Base-by-base conservation (phyloP, 2,329 filamentous ascomycete genomes). In the Geosmithia morbida region DNA sequence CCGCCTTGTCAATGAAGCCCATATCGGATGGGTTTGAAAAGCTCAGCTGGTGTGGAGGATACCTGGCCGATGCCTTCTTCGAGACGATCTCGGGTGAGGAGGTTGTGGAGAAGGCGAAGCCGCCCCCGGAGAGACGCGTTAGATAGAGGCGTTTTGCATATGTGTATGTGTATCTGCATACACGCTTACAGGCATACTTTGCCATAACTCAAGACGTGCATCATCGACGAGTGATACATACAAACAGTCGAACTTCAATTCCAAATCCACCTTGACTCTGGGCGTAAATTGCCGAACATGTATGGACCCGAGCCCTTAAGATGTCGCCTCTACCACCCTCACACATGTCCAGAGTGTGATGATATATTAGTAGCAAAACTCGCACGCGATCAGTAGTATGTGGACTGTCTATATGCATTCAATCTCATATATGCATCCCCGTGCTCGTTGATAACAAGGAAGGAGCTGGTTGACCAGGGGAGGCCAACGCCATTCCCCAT, bases 41-140 rank as follows among this genome's bases (percentile, higher is more conserved):
- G 48, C 49, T 59, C 13, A 60, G 56, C 40, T 64, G 59, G 48
- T 59, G 59, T 17, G 62, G 62, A 14, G 56, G 57, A 2, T 63
- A 64, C 48, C 51, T 64, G 30, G 61, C 59, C 1, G 63, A 66
- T 52, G 62, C 63, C 0, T 63, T 63, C 47, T 64, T 65, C 39
- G 59, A 61, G 39, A 50, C 52, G 3, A 33, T 53, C 47, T 60
- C 59, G 7, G 60, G 59, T 1, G 54, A 61, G 44, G n/a, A 46
- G 20, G 53, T 53, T 19, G 18, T 22, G 18, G 39, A 41, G 45
- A 45, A 39, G 33, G 33, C 33, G 33, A 3, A 37, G 33, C 33
- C 33, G 33, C 33, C 33, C 11, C 33, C 33, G 33, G 33, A 37
- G 33, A 37, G 33, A 11, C 33, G 33, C 11, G 33, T 37, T 37